phyloP scores from a whole-genome alignment of 106 monocot genomes.

The Gastrodia elata region DNA sequence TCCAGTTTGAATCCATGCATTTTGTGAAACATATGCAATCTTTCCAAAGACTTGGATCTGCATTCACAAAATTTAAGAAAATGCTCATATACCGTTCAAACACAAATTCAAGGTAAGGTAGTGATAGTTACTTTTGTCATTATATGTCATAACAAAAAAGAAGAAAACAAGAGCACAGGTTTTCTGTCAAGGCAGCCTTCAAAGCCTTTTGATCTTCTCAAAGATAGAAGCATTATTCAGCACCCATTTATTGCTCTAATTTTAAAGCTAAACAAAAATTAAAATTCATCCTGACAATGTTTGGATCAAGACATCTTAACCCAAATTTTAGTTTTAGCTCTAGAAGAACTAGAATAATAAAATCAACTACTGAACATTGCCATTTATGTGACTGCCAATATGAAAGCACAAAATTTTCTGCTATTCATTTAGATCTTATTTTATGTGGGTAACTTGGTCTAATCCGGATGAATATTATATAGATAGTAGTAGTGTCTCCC shows the following conservation, averaged over 20 bases:
- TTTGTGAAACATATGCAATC: slow-evolving; percentile 66
- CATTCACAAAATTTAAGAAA: slow-evolving; percentile 5
- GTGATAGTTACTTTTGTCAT: not conserved
- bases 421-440: not conserved
- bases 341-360: not conserved
- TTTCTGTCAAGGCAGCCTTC: no score
- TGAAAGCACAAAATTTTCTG: not conserved
- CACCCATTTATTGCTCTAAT: no score
- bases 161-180: no score
- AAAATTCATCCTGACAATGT: no score
- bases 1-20: slow-evolving; percentile 72
- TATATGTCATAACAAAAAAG: no score
- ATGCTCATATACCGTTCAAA: not conserved
- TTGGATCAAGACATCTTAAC: no score
- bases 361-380: not conserved
- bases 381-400: not conserved
- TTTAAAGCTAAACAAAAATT: no score
- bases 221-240: no score
- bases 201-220: no score
- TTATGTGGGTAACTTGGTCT: not conserved
- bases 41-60: slow-evolving; percentile 53
- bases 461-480: not conserved
- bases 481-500: not conserved
- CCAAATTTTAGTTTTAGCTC: no score
- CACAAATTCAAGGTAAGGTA: not conserved